Evolutionary conservation across 176 grass and related monocot species (phyloP), one percentile per base, ranked within the genome.

Genomic region (Metroxylon sagu): DNA sequence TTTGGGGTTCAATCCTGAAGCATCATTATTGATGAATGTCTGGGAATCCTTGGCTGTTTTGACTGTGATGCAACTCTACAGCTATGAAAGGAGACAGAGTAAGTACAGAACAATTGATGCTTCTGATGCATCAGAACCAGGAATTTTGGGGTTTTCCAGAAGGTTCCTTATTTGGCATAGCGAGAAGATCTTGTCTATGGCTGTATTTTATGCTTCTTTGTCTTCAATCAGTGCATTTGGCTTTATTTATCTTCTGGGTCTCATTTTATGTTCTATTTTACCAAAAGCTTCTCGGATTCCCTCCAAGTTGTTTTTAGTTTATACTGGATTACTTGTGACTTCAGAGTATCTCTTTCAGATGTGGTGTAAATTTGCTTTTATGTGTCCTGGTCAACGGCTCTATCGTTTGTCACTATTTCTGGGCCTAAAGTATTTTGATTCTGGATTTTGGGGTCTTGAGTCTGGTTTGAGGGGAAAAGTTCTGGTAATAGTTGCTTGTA

Each of bases 51-150:
- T 90, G 65, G 86, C 86, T 65, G 59, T 96, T 79, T 69, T 96
- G 56, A 77, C 87, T 61, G 92, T 96, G 6, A 96, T 96, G 92
- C 92, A 96, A 88, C 92, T 96, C 65, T 96, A 96, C 69, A 90
- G 92, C 73, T 85, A 96, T 53, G 92, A 96, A 74, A 90, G 92
- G 77, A 76, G 86, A 64, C 83, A 87, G 73, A 96, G 89, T 14
- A 90, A 68, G 71, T 77, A 82, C 26, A 90, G 65, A 73, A 76
- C 77, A 65, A 77, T 82, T 59, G 72, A 80, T 78, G 82, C 77
- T 54, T 87, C 92, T 77, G 80, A 85, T 78, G 80, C 83, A 69
- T 85, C 80, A n/a, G 80, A 80, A 57, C 57, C 69, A 69, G 84
- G 83, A 29, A 29, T 87, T 75, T 60, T 89, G 54, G 91, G 91